Conservation (phyloP, 1,139 yeast species). For the Blastobotrys malaysiensis region DNA sequence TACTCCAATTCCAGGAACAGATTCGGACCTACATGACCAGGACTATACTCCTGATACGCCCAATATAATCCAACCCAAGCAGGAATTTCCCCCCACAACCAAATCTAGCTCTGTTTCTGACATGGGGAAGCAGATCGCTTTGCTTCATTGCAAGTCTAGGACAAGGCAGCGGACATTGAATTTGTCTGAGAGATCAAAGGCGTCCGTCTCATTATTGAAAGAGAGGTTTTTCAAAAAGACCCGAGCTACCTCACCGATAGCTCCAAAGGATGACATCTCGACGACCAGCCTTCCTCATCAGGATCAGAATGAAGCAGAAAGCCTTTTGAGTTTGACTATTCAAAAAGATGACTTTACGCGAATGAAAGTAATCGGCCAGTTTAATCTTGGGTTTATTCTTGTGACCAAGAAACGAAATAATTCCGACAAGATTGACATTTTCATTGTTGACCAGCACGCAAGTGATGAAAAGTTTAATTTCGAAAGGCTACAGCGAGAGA, state of each 20-base stretch:
- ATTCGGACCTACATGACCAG: neutral
- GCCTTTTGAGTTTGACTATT: constrained; percentile 27
- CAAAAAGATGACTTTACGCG: constrained; percentile 38
- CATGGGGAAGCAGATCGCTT: neutral
- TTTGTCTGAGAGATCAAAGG: neutral
- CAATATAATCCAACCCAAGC: neutral
- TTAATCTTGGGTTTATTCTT: constrained; percentile 83
- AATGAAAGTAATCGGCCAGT: constrained; percentile 86
- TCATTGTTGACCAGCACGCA: constrained; percentile 95
- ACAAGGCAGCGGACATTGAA: neutral
- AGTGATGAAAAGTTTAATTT: constrained; percentile 92
- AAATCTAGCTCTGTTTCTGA: neutral
- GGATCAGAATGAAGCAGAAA: constrained; percentile 47
- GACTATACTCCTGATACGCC: neutral
- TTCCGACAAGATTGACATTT: constrained; percentile 47
- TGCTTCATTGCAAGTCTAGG: neutral
- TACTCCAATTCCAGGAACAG: neutral
- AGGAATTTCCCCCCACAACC: neutral
- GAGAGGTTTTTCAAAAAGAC: neutral
- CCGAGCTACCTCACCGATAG: neutral
- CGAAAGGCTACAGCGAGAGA: constrained; percentile 56
- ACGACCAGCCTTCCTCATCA: constrained; percentile 24
- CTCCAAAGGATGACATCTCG: constrained; percentile 15
- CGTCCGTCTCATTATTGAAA: neutral
- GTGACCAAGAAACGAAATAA: constrained; percentile 45